Conservation (phyloP, 1,284 basidiomycete genomes). For the Puccinia triticina region DNA sequence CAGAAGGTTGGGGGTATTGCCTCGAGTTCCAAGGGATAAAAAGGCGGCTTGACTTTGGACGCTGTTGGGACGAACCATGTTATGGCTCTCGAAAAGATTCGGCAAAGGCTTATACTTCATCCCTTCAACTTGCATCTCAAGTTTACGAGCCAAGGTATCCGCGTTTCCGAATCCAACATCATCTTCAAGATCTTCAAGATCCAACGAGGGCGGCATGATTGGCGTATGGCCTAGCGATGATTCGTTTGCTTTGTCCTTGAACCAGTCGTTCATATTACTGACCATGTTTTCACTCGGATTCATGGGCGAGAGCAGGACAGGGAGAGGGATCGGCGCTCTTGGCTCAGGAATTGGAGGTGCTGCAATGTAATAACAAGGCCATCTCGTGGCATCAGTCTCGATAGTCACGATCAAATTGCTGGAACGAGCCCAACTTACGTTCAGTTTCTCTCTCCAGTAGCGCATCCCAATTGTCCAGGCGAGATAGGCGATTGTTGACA, state of each 20-base stretch:
- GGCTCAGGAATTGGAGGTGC: constrained; percentile 4
- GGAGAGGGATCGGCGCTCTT: constrained; percentile 28
- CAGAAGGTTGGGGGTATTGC: neutral
- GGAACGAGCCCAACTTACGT: constrained; percentile 22
- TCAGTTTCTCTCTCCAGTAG: constrained; percentile 21
- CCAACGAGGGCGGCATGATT: neutral
- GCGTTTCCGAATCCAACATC: constrained; percentile 36
- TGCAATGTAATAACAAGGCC: neutral
- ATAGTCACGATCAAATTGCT: neutral
- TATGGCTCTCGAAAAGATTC: constrained; percentile 17
- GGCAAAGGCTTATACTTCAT: constrained; percentile 45
- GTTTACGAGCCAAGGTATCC: constrained; percentile 39
- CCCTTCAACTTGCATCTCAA: constrained; percentile 44
- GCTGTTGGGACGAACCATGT: constrained; percentile 25
- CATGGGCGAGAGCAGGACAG: constrained; percentile 18
- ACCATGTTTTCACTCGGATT: constrained; percentile 19
- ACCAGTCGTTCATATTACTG: constrained; percentile 44
- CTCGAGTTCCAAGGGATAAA: constrained; percentile 8
- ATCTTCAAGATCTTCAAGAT: constrained; percentile 28
- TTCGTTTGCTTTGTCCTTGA: constrained; percentile 27
- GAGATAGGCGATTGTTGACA: constrained; percentile 12
- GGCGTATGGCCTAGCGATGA: neutral
- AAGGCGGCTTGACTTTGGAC: constrained; percentile 37
- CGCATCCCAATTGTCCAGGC: constrained; percentile 41
- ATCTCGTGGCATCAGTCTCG: neutral